Evolutionary conservation across 2,329 filamentous ascomycete genomes (phyloP), one percentile per base, ranked within the genome.

Genomic region (Madurella fahalii): DNA sequence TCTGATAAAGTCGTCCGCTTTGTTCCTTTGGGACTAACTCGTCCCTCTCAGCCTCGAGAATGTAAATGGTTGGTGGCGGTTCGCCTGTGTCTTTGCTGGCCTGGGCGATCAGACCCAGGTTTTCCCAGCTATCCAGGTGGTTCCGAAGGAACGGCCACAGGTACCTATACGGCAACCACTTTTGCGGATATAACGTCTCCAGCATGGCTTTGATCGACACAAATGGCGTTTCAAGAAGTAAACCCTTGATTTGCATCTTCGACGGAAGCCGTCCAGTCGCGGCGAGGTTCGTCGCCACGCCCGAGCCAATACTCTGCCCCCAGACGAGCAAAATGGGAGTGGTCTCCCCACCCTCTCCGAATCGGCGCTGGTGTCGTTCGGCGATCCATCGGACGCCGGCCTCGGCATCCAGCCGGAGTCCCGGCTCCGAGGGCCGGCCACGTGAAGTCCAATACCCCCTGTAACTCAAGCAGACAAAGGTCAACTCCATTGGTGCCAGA

Each of bases 371-470:
- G 51, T 79, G 74, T 20, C 70, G 58, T 16, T 77, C 64, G 4
- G 74, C 72, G 20, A 87, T 77, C 85, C 86, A 90, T 9, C 72
- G 62, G 18, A 89, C 65, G 8, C 85, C 80, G 1, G 87, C 86
- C 53, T 79, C 74, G 1, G 85, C 80, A 67, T 93, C 89, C 16
- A 77, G 70, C 61, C 87, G 79, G 59, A 93, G 86, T 1, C 88
- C 89, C 39, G 70, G 72, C 65, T 92, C 87, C 2, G 83, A 86
- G 8, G 88, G 82, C 4, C 84, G 77, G 16, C 90, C 89, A 32
- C 81, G 77, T 2, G 87, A 92, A 11, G 78, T 90, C 89, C 89
- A 93, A 67, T 86, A 93, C 11, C 88, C 87, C 42, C 87, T 82
- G 66, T 90, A 84, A 60, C 80, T 83, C 32, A 84, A 67, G 55